Evolutionary conservation across 2,329 filamentous ascomycete genomes (phyloP).

Genomic region (Penicillium sp.): DNA sequence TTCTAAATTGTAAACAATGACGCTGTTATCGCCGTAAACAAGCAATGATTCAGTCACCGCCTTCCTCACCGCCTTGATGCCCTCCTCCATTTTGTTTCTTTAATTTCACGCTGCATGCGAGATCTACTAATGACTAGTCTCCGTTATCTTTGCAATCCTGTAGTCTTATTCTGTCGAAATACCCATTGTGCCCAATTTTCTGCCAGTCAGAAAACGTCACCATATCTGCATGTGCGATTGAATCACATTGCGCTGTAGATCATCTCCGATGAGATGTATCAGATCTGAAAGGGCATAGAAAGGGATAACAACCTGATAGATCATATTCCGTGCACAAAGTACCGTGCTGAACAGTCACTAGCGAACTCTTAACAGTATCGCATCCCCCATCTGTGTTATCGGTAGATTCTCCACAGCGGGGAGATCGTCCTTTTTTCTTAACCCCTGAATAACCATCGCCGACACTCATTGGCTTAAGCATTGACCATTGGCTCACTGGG

Average conservation of each 20-base stretch:
- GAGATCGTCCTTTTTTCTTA: conserved; percentile 28
- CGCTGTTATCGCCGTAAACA: conserved; percentile 18
- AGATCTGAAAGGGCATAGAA: conserved; percentile 1
- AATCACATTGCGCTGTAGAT: not conserved
- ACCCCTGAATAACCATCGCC: conserved; percentile 11
- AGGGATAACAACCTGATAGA: not conserved
- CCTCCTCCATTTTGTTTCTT: not conserved
- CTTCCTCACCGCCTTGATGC: conserved; percentile 1
- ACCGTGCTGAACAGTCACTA: not conserved
- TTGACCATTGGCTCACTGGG: conserved; percentile 8
- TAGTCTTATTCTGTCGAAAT: not conserved
- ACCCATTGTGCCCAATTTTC: not conserved
- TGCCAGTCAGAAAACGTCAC: not conserved
- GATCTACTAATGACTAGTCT: not conserved
- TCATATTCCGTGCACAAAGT: not conserved
- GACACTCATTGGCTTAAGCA: conserved; percentile 13
- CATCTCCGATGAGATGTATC: not conserved
- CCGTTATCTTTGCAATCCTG: not conserved
- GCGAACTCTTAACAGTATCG: not conserved
- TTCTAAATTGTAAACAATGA: conserved; percentile 7
- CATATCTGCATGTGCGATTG: not conserved
- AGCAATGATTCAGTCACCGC: conserved; percentile 6
- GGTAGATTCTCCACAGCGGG: conserved; percentile 30
- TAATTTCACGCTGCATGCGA: not conserved
- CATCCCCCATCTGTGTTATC: conserved; percentile 22